Evolutionary conservation across 2,329 filamentous ascomycete species (phyloP).

Genomic region (Fusarium mexicanum): DNA sequence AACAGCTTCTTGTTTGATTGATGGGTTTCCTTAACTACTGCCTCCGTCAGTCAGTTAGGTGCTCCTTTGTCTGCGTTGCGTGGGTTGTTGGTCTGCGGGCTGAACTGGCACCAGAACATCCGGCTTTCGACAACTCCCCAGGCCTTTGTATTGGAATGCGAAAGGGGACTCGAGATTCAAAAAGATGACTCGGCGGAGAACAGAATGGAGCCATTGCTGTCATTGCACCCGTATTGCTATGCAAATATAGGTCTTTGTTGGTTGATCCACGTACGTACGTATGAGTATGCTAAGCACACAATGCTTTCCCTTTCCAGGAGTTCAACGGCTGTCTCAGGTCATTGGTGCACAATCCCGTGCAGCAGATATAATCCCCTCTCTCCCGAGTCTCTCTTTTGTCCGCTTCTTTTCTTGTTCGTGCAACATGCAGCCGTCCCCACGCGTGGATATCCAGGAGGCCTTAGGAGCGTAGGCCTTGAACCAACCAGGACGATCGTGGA

Average conservation of each 20-base stretch:
- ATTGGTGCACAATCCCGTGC: constrained; percentile 36
- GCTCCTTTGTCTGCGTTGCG: constrained; percentile 11
- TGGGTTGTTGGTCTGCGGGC: neutral
- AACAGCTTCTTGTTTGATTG: constrained; percentile 21
- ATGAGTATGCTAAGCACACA: constrained; percentile 38
- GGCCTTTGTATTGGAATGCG: neutral
- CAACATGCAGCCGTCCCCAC: constrained; percentile 39
- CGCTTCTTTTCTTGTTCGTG: constrained; percentile 29
- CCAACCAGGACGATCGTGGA: constrained; percentile 15
- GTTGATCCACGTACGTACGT: constrained; percentile 39
- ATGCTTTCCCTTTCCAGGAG: constrained; percentile 33
- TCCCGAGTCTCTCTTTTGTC: constrained; percentile 20
- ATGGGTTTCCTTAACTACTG: constrained; percentile 24
- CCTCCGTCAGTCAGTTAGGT: constrained; percentile 37
- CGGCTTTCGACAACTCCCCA: neutral
- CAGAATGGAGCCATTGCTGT: constrained; percentile 20
- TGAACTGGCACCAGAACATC: constrained; percentile 12
- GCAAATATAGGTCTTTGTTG: constrained; percentile 22
- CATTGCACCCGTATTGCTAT: constrained; percentile 23
- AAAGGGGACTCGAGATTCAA: neutral
- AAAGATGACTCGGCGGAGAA: constrained; percentile 7
- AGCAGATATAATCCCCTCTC: constrained; percentile 23
- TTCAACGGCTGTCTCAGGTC: constrained; percentile 40
- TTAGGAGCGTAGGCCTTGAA: constrained; percentile 20
- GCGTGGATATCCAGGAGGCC: constrained; percentile 25